These are phyloP conservation scores for Penicillium nordicum DNA, from an alignment of 2,329 filamentous ascomycete genomes.

Conservation along the genomic window DNA sequence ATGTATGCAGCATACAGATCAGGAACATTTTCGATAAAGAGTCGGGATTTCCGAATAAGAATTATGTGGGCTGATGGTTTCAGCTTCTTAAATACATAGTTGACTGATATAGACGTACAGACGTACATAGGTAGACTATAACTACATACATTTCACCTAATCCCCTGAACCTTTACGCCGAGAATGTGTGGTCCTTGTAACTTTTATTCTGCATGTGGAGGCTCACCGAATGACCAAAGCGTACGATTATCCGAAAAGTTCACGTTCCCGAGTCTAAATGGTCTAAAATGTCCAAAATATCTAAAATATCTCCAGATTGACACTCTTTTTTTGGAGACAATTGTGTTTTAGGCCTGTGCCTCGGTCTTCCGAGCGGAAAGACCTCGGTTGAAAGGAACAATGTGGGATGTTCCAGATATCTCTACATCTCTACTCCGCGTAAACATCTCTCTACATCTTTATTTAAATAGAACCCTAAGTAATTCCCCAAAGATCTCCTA, in stretches of 20 bases:
- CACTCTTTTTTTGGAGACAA: not conserved
- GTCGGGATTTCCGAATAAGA: not conserved
- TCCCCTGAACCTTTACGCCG: not conserved
- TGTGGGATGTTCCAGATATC: not conserved
- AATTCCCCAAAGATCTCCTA: not conserved
- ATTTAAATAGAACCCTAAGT: not conserved
- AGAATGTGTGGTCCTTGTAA: not conserved
- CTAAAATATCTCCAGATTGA: not conserved
- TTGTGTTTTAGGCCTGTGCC: not conserved
- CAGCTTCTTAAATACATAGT: not conserved
- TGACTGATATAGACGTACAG: not conserved
- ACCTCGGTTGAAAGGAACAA: constrained; percentile 1
- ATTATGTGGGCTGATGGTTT: not conserved
- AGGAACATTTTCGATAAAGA: not conserved
- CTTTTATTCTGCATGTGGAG: not conserved
- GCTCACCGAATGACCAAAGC: constrained; percentile 1
- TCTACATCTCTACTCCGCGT: not conserved
- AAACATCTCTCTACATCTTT: not conserved
- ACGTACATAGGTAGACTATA: not conserved
- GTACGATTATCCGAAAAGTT: not conserved
- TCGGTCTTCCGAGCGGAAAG: constrained; percentile 6
- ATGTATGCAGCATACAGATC: not conserved
- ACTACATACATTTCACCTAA: not conserved
- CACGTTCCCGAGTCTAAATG: not conserved
- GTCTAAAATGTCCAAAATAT: not conserved